phyloP scores from a whole-genome alignment of 768 basidiomycete species.

The Boletus huronensis region DNA sequence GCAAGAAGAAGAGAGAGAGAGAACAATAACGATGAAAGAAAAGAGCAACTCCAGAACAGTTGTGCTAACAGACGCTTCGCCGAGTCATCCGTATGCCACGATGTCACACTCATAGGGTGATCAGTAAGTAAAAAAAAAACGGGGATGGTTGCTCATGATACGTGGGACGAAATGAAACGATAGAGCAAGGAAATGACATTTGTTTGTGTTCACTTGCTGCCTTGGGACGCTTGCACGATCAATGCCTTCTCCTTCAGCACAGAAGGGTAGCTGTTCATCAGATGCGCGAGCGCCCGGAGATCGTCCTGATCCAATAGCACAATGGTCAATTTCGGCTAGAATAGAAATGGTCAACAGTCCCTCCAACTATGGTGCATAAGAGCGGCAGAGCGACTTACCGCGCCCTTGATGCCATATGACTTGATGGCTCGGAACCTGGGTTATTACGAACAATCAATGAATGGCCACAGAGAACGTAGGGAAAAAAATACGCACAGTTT shows the following conservation, averaged over 20 bases:
- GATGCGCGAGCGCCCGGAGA: constrained; percentile 74
- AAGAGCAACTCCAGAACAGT: constrained; percentile 1
- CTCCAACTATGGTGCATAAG: not conserved
- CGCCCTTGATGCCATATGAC: constrained; percentile 76
- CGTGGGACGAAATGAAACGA: not conserved
- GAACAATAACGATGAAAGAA: constrained; percentile 1
- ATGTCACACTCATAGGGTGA: not conserved
- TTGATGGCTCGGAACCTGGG: constrained; percentile 59
- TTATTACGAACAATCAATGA: constrained; percentile 21
- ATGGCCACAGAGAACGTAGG: constrained; percentile 9
- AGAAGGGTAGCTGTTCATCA: constrained; percentile 83
- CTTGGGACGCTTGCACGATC: constrained; percentile 26
- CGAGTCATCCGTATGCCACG: not conserved
- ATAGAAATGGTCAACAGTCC: constrained; percentile 1
- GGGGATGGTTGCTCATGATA: not conserved
- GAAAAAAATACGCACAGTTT: constrained; percentile 52
- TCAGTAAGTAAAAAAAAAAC: not conserved
- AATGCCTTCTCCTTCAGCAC: constrained; percentile 77
- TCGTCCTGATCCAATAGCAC: constrained; percentile 82
- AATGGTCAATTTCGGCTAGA: constrained; percentile 81
- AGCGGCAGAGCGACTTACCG: constrained; percentile 43
- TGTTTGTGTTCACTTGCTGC: constrained; percentile 21
- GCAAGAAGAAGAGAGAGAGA: constrained; percentile 1
- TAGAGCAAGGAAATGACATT: not conserved
- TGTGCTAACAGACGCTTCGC: not conserved